These are phyloP conservation scores for Calonectria hongkongensis DNA, from an alignment of 2,329 filamentous ascomycete genomes.

Conservation along the genomic window DNA sequence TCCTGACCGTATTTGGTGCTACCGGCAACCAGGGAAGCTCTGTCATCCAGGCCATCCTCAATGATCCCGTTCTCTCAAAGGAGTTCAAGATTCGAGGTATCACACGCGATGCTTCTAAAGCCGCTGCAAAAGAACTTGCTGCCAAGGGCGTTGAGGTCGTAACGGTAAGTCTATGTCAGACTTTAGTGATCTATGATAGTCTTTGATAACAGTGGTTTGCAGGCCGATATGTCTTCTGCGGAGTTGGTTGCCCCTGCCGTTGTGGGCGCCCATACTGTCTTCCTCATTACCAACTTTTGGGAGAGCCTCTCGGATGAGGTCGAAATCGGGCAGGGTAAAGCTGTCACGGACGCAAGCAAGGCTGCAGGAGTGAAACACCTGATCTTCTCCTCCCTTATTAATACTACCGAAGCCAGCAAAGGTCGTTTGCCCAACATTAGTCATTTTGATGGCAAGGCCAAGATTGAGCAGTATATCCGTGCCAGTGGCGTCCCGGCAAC, in stretches of 20 bases:
- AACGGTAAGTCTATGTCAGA: constrained; percentile 50
- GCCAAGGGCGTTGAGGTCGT: constrained; percentile 66
- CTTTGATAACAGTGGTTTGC: neutral
- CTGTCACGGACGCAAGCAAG: constrained; percentile 66
- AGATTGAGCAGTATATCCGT: constrained; percentile 74
- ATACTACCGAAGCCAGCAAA: constrained; percentile 60
- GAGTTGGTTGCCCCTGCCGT: constrained; percentile 60
- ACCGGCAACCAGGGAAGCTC: constrained; percentile 70
- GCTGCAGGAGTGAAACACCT: constrained; percentile 65
- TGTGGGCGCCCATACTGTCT: constrained; percentile 65
- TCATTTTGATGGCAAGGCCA: constrained; percentile 75
- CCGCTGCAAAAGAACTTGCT: constrained; percentile 61
- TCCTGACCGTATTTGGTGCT: constrained; percentile 67
- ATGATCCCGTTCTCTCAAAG: constrained; percentile 64
- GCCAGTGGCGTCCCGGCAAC: constrained; percentile 67
- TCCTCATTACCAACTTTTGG: constrained; percentile 63
- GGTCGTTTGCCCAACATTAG: constrained; percentile 62
- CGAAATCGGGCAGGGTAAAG: constrained; percentile 65
- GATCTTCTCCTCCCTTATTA: constrained; percentile 67
- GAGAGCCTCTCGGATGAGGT: constrained; percentile 57
- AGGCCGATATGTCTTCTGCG: constrained; percentile 65
- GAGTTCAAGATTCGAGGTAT: constrained; percentile 67
- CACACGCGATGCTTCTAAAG: constrained; percentile 65
- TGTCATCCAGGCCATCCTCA: constrained; percentile 66
- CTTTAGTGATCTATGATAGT: constrained; percentile 13